A percentile compares a stretch with the other conserved stretches of the same genome.
Evolutionary conservation across 2,329 filamentous ascomycete genomes (phyloP).

Genomic region (Nemania sp.): DNA sequence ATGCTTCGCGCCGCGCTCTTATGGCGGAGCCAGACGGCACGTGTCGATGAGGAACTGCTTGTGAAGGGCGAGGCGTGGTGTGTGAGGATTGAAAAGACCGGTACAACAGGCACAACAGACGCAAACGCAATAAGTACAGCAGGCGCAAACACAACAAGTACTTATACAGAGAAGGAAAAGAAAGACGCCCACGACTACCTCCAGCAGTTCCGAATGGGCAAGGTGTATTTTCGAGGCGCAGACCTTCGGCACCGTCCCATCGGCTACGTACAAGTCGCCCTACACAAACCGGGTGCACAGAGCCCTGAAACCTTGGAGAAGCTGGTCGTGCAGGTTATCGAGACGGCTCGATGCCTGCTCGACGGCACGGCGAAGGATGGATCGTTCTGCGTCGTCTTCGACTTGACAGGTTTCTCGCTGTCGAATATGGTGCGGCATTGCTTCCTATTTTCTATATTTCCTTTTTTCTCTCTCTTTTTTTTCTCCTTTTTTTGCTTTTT

Average conservation of each 20-base stretch:
- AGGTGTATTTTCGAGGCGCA: conserved; percentile 83
- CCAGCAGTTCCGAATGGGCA: conserved; percentile 79
- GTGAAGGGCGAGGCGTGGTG: conserved; percentile 71
- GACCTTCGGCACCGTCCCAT: conserved; percentile 83
- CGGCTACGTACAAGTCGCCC: conserved; percentile 78
- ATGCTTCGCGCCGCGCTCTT: conserved; percentile 92
- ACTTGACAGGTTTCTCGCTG: conserved; percentile 89
- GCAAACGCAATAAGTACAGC: too few species aligned
- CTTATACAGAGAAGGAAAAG: conserved; percentile 61
- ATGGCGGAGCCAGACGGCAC: conserved; percentile 79
- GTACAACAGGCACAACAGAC: conserved; percentile 60
- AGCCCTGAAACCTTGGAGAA: conserved; percentile 76
- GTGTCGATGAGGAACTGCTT: conserved; percentile 89
- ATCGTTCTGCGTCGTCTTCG: conserved; percentile 87
- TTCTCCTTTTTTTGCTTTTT: too few species aligned
- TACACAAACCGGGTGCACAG: conserved; percentile 81
- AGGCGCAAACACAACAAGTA: too few species aligned
- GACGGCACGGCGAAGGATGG: conserved; percentile 65
- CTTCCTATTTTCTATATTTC: too few species aligned
- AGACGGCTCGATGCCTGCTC: conserved; percentile 81
- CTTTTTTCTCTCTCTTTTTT: too few species aligned
- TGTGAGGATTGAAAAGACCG: conserved; percentile 40
- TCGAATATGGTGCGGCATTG: conserved; percentile 76
- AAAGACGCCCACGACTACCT: conserved; percentile 75
- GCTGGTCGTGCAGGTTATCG: conserved; percentile 89